phyloP scores from a whole-genome alignment of 352 stramenopile genomes.

The Pythium biforme region DNA sequence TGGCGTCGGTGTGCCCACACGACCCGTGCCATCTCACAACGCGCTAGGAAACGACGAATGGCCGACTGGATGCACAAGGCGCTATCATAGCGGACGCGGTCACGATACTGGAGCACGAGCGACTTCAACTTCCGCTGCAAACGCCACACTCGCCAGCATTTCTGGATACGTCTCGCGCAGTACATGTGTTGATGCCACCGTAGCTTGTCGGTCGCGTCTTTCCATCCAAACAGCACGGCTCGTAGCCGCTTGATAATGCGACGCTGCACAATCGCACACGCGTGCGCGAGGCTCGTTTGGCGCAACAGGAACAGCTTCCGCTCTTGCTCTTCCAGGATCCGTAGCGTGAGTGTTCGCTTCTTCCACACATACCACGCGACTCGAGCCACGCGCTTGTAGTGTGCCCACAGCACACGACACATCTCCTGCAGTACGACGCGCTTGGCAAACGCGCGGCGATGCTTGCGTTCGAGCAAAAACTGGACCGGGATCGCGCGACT shows the following conservation, averaged over 20 bases:
- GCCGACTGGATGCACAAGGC: conserved; percentile 29
- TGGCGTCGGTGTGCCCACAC: conserved; percentile 14
- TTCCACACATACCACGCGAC: conserved; percentile 21
- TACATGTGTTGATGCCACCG: conserved; percentile 25
- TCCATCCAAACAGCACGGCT: conserved; percentile 16
- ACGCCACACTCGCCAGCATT: conserved; percentile 27
- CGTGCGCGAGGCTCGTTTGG: conserved; percentile 36
- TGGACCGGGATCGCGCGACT: conserved; percentile 24
- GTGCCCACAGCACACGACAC: conserved; percentile 12
- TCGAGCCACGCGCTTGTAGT: conserved; percentile 23
- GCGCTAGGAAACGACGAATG: conserved; percentile 25
- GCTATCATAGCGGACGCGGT: conserved; percentile 21
- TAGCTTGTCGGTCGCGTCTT: conserved; percentile 8
- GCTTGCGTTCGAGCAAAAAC: conserved; percentile 24
- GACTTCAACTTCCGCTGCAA: conserved; percentile 24
- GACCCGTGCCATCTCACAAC: conserved; percentile 15
- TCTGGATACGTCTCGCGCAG: conserved; percentile 26
- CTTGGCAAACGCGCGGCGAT: conserved; percentile 26
- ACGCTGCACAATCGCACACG: conserved; percentile 38
- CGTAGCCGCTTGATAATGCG: conserved; percentile 25
- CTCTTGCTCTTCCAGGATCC: conserved; percentile 26
- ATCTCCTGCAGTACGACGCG: conserved; percentile 26
- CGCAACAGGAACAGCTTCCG: conserved; percentile 22
- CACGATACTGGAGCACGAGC: conserved; percentile 25
- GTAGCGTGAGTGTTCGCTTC: conserved; percentile 26